Evolutionary conservation across 2,329 filamentous ascomycete species (phyloP).

Genomic region (Phoma sp.): DNA sequence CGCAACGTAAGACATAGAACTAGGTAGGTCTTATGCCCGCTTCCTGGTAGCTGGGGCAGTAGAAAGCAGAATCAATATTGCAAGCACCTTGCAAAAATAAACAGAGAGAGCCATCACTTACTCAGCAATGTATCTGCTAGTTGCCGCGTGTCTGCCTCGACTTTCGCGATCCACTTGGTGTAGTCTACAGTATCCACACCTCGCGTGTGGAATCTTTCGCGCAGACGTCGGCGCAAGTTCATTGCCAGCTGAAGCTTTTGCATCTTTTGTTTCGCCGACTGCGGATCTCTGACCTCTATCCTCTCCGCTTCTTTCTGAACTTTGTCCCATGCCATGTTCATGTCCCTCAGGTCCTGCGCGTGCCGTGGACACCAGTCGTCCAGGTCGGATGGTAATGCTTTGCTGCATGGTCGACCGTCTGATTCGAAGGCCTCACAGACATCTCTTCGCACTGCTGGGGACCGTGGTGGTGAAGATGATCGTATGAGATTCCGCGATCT

Average conservation of each 20-base stretch:
- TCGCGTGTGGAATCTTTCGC: constrained; percentile 31
- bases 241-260: constrained; percentile 33
- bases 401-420: constrained; percentile 27
- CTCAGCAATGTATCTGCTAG: constrained; percentile 35
- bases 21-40: too few species aligned
- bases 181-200: constrained; percentile 32
- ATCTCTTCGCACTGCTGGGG: constrained; percentile 12
- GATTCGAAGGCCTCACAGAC: constrained; percentile 34
- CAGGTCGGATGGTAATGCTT: constrained; percentile 9
- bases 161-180: constrained; percentile 32
- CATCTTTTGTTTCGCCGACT: constrained; percentile 31
- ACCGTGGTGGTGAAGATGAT: constrained; percentile 24
- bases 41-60: too few species aligned
- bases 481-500: constrained; percentile 18
- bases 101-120: constrained; percentile 6
- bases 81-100: too few species aligned
- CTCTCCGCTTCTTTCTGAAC: constrained; percentile 28
- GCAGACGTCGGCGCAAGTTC: constrained; percentile 29
- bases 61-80: too few species aligned
- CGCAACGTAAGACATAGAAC: too few species aligned
- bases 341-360: constrained; percentile 22
- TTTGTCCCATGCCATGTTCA: constrained; percentile 26
- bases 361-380: constrained; percentile 28
- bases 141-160: constrained; percentile 29
- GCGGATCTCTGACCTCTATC: constrained; percentile 15